Base-by-base conservation (phyloP, 2,329 filamentous ascomycete genomes). In the Cryphonectria naterciae region DNA sequence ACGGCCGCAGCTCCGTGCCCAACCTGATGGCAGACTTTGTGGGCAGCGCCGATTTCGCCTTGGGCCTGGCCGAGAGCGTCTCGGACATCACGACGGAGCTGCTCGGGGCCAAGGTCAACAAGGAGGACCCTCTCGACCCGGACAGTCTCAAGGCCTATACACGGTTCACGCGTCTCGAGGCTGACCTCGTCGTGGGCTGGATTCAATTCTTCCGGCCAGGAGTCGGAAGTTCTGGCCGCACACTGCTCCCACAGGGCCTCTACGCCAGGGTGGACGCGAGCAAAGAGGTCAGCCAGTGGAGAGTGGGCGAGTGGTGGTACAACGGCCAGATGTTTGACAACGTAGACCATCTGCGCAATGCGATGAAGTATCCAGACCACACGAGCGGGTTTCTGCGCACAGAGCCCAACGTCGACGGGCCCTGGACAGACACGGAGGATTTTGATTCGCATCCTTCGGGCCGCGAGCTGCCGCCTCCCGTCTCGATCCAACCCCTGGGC, bases 21-120 rank as follows among this genome's bases (percentile, higher is more conserved):
- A 82, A 76, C 72, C 78, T 81, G 41, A 80, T 74, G 11, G 76
- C 80, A 13, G 78, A 77, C 65, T 78, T 80, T 4, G 80, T 82
- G 46, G 72, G 71, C 35, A 70, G 74, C 52, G 64, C 71, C 3
- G 81, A 79, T 3, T 78, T 80, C 2, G 80, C 82, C 15, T 76
- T 79, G 4, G 70, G 84, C 1, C 73, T 85, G 19, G 74, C 76
- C 15, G 65, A 68, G 0, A 73, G 74, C 54, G 70, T 77, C 25
- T 78, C 80, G 8, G 83, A 86, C 72, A 83, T 86, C 58, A 85
- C 83, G 0, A 74, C 77, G 1, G 79, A 79, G 1, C 76, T 85
- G 5, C 76, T 82, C 19, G 78, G 77, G 8, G 79, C 79, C 4
- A 77, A 75, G 1, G 82, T 79, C 72, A 79, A 79, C 65, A 13